Conservation (phyloP, 345 rosid genomes). For the Excoecaria cochinchinensis region DNA sequence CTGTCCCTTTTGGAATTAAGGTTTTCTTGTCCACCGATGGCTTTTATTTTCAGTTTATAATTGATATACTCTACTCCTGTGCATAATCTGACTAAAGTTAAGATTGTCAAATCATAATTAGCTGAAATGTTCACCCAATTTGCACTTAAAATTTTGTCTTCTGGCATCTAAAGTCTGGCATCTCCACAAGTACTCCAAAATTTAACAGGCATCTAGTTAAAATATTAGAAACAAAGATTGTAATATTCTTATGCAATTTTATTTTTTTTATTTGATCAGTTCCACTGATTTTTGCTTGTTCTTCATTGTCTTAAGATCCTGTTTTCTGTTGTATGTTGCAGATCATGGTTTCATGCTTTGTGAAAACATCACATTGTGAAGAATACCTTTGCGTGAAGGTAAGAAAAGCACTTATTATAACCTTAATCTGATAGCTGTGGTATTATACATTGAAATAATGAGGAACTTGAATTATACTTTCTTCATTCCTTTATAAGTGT, state of each 20-base stretch:
- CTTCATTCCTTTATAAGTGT: too few species aligned
- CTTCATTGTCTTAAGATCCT: constrained; percentile 18
- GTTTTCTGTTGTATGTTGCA: constrained; percentile 36
- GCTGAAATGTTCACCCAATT: not conserved
- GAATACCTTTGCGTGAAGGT: constrained; percentile 91
- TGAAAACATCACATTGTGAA: constrained; percentile 81
- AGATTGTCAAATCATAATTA: not conserved
- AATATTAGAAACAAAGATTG: not conserved
- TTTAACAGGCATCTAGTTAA: not conserved
- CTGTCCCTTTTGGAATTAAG: not conserved
- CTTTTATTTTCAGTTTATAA: not conserved
- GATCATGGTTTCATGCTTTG: constrained; percentile 90
- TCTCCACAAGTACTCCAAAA: not conserved
- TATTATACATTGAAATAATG: not conserved
- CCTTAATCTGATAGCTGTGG: constrained; percentile 14
- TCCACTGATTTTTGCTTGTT: not conserved
- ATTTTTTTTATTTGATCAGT: not conserved
- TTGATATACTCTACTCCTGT: not conserved
- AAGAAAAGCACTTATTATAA: constrained; percentile 7
- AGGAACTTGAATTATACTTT: not conserved
- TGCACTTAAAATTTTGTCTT: not conserved
- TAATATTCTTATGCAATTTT: not conserved
- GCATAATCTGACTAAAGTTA: not conserved
- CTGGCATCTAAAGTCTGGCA: not conserved
- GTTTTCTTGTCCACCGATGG: not conserved